Evolutionary conservation across 768 basidiomycete species (phyloP).

Genomic region (Tylopilus intermedius): DNA sequence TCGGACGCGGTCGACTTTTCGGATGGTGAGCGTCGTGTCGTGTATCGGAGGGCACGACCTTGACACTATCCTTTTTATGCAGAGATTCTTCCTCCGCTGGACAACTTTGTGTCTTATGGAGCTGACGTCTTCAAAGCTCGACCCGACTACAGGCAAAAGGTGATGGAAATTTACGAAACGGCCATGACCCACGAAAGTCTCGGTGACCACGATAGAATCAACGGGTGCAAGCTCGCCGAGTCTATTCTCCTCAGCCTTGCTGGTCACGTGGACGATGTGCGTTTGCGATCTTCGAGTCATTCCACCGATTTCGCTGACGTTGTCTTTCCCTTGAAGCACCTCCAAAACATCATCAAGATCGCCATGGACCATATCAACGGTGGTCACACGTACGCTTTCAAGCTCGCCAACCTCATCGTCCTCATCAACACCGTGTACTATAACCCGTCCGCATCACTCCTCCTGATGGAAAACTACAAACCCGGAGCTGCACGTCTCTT

Average conservation of each 20-base stretch:
- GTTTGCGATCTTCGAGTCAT: conserved; percentile 17
- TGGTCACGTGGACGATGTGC: conserved; percentile 73
- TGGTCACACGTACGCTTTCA: conserved; percentile 58
- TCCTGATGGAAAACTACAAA: conserved; percentile 60
- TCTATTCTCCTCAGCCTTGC: conserved; percentile 75
- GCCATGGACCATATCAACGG: conserved; percentile 56
- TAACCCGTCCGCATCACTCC: conserved; percentile 74
- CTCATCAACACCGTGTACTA: conserved; percentile 80
- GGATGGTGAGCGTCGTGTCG: conserved; percentile 49
- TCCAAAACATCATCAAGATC: conserved; percentile 61
- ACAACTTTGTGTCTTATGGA: conserved; percentile 87
- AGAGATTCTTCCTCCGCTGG: conserved; percentile 86
- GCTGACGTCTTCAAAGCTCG: conserved; percentile 67
- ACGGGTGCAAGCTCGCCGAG: conserved; percentile 83
- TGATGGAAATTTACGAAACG: conserved; percentile 78
- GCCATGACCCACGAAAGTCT: conserved; percentile 64
- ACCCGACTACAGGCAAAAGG: conserved; percentile 72
- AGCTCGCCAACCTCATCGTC: conserved; percentile 76
- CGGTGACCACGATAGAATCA: conserved; percentile 79
- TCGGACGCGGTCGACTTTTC: conserved; percentile 80
- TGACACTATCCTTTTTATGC: not conserved
- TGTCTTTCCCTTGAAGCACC: conserved; percentile 37
- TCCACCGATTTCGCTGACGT: not conserved
- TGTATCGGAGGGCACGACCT: not conserved
- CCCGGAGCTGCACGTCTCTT: conserved; percentile 65